Percentiles rank a stretch among this genome's conserved stretches.
phyloP scores from a whole-genome alignment of 1,139 yeast species.

The Pichia sp. region DNA sequence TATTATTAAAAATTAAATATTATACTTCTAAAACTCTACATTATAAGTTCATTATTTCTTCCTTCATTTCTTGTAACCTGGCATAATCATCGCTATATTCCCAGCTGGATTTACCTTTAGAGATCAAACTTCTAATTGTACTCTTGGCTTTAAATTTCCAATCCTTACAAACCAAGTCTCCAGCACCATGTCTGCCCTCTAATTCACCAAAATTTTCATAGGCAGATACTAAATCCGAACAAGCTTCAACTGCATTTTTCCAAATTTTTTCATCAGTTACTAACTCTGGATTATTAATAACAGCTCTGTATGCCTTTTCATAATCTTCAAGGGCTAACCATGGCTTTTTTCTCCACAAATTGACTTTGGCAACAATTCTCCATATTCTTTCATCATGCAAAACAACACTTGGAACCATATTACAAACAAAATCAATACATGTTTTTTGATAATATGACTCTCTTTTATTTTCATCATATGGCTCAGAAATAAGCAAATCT shows the following conservation, averaged over 20 bases:
- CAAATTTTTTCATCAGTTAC: conserved; percentile 58
- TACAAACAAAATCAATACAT: conserved; percentile 64
- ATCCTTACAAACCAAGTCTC: conserved; percentile 78
- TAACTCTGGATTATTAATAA: conserved; percentile 58
- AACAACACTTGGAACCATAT: conserved; percentile 59
- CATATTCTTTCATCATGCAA: conserved; percentile 70
- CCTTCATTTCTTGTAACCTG: conserved; percentile 49
- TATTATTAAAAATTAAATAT: no score
- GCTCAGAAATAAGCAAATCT: conserved; percentile 55
- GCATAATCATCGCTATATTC: conserved; percentile 78
- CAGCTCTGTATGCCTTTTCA: conserved; percentile 80
- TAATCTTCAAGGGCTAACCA: conserved; percentile 84
- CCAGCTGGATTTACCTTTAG: conserved; percentile 76
- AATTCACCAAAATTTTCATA: conserved; percentile 81
- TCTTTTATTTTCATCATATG: conserved; percentile 34
- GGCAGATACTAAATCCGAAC: conserved; percentile 77
- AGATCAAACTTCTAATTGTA: conserved; percentile 65
- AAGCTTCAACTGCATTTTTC: conserved; percentile 76
- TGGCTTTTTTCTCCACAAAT: conserved; percentile 79
- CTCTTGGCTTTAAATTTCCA: conserved; percentile 85
- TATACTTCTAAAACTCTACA: no score
- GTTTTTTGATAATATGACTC: conserved; percentile 56
- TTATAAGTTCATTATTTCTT: conserved; percentile 25
- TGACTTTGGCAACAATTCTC: conserved; percentile 78
- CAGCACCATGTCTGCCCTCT: conserved; percentile 82